Conservation (phyloP, 176 grass and related monocot genomes). For the Alopecurus myosuroides region DNA sequence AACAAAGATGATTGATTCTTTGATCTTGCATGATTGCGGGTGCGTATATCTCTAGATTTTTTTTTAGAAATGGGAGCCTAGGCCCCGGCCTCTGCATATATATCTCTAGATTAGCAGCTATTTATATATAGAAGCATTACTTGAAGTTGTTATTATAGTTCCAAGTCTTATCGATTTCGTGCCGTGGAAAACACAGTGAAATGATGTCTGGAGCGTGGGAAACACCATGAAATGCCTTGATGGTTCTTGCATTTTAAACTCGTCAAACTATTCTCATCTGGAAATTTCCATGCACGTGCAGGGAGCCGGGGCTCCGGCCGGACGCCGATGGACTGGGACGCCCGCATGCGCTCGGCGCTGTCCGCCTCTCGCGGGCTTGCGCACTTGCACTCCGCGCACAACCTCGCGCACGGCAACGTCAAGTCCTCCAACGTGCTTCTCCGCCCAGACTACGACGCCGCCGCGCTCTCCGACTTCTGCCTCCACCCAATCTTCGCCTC, state of each 20-base stretch:
- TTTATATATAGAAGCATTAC: background rate
- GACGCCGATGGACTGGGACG: slow-evolving; percentile 90
- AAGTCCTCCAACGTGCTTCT: slow-evolving; percentile 94
- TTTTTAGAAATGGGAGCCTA: too few species aligned
- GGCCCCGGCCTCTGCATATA: too few species aligned
- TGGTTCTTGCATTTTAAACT: background rate
- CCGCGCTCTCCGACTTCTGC: slow-evolving; percentile 68
- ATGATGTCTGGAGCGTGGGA: background rate
- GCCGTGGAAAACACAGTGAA: background rate
- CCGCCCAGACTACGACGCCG: slow-evolving; percentile 61
- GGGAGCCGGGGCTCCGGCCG: slow-evolving; percentile 73
- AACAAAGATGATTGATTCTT: slow-evolving; percentile 1
- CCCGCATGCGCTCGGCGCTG: slow-evolving; percentile 69
- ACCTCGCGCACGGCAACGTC: slow-evolving; percentile 75
- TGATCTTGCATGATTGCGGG: background rate
- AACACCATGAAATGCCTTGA: background rate
- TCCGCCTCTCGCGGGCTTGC: slow-evolving; percentile 70
- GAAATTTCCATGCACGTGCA: slow-evolving; percentile 21
- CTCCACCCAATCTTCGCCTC: slow-evolving; percentile 70
- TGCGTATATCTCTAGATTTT: too few species aligned
- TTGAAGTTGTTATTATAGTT: background rate
- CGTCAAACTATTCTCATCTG: slow-evolving; percentile 15
- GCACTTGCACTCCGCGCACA: slow-evolving; percentile 64
- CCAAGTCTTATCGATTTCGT: background rate
- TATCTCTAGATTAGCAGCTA: background rate